These are phyloP conservation scores for Penicillium freii DNA, from an alignment of 2,329 filamentous ascomycete species.

Conservation along the genomic window DNA sequence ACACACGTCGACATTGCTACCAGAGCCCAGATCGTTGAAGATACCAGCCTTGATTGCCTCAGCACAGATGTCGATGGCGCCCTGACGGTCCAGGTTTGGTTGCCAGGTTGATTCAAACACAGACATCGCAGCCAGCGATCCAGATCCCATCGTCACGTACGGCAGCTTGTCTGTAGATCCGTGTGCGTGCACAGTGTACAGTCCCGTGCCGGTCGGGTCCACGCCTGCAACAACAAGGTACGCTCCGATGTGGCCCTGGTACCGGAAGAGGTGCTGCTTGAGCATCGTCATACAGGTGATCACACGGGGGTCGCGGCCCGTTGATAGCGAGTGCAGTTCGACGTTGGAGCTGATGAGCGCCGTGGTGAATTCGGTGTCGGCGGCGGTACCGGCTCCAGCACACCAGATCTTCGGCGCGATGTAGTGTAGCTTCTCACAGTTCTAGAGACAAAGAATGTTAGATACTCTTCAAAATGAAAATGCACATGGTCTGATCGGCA, in stretches of 20 bases:
- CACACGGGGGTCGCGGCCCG: conserved; percentile 92
- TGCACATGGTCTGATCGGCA: neutral
- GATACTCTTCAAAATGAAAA: neutral
- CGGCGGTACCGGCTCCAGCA: conserved; percentile 93
- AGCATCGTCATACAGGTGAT: conserved; percentile 99
- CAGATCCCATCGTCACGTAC: conserved; percentile 98
- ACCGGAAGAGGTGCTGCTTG: conserved; percentile 98
- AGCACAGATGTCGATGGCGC: conserved; percentile 76
- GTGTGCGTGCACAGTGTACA: conserved; percentile 98
- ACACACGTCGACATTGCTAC: conserved; percentile 95
- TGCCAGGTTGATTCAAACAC: conserved; percentile 98
- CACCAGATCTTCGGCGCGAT: conserved; percentile 99
- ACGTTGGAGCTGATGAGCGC: conserved; percentile 98
- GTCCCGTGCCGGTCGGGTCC: conserved; percentile 89
- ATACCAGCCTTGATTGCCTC: conserved; percentile 95
- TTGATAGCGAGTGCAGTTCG: conserved; percentile 94
- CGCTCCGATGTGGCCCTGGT: conserved; percentile 96
- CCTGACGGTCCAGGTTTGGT: conserved; percentile 69
- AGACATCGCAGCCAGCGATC: conserved; percentile 93
- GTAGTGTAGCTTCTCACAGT: conserved; percentile 99
- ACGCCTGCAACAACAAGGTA: conserved; percentile 97
- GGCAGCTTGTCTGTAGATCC: conserved; percentile 97
- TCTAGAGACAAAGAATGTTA: conserved; percentile 51
- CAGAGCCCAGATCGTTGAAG: conserved; percentile 96
- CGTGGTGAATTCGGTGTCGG: conserved; percentile 98